These are phyloP conservation scores for Tetrapisispora arboricola DNA, from an alignment of 805 yeast species.

Conservation along the genomic window DNA sequence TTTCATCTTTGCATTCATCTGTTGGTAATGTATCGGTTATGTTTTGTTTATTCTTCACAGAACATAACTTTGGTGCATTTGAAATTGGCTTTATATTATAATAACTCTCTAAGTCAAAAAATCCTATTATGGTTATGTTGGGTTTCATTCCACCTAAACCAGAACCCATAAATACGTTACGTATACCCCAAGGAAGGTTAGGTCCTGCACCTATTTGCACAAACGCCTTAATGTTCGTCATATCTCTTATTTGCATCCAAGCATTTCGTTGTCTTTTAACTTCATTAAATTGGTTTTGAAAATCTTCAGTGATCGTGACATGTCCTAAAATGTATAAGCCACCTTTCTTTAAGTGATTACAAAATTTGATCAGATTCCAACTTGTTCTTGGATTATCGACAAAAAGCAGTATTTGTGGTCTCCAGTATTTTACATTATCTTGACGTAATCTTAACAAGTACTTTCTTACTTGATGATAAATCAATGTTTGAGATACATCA, in stretches of 20 bases:
- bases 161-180: constrained; percentile 84
- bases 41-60: background rate
- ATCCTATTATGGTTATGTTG: constrained; percentile 85
- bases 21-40: constrained; percentile 46
- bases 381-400: constrained; percentile 88
- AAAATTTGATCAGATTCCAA: constrained; percentile 86
- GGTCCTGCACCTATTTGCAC: constrained; percentile 89
- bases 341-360: constrained; percentile 92
- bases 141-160: constrained; percentile 99
- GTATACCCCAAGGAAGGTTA: constrained; percentile 84
- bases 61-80: background rate
- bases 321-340: constrained; percentile 90
- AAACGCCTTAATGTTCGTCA: constrained; percentile 77
- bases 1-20: constrained; percentile 63
- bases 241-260: constrained; percentile 76
- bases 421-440: constrained; percentile 95
- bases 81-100: background rate
- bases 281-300: constrained; percentile 57
- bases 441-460: constrained; percentile 67
- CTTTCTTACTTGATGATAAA: constrained; percentile 93
- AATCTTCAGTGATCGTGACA: constrained; percentile 52
- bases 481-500: constrained; percentile 89
- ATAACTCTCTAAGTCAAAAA: constrained; percentile 51
- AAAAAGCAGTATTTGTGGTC: constrained; percentile 84
- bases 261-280: constrained; percentile 63